Base-by-base conservation (phyloP, 495 filamentous ascomycete genomes). In the Chaetomium tenue region DNA sequence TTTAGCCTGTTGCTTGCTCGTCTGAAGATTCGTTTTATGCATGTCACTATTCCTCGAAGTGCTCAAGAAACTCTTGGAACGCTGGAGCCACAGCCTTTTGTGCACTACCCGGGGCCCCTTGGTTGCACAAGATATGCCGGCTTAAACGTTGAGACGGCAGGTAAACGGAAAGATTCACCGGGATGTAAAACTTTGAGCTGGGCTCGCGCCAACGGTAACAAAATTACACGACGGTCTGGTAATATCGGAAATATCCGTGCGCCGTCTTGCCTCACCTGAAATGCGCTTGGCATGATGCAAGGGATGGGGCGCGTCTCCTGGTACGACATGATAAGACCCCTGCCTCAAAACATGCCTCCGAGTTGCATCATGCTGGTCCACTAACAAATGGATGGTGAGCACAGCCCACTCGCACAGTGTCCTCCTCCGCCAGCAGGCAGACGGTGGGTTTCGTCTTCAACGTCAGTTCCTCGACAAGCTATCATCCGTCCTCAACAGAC, bases 391-490 rank as follows among this genome's bases (percentile, higher is more conserved):
- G 12, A 40, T 33, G 25, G 7, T 18, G 52, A 44, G 18, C 50
- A 62, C 58, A 37, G 59, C 60, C 60, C 60, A 42, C 39, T 53
- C 60, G 39, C 52, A 56, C 60, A 46, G 60, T 55, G 60, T 23
- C 51, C 37, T 33, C 26, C 50, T 15, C 18, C 4, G 11, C 16
- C 48, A 7, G 20, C 30, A 11, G 11, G 44, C 26, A 46, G 28
- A 50, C 46, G 20, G 9, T 11, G 46, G 0, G 9, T 23, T 23
- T 3, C 20, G 40, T 44, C 40, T 44, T 18, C 1, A 18, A 5
- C 18, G 40, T 11, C 40, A 16, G 40, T 18, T 18, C 40, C 40
- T 44, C 40, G 3, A 44, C 15, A 15, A 18, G 44, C 44, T 16
- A 47, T 7, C 44, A n/a, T 1, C 44, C 44, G 44, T 47, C 44